phyloP scores from a whole-genome alignment of 2,329 filamentous ascomycete species.

The Coleophoma crateriformis region DNA sequence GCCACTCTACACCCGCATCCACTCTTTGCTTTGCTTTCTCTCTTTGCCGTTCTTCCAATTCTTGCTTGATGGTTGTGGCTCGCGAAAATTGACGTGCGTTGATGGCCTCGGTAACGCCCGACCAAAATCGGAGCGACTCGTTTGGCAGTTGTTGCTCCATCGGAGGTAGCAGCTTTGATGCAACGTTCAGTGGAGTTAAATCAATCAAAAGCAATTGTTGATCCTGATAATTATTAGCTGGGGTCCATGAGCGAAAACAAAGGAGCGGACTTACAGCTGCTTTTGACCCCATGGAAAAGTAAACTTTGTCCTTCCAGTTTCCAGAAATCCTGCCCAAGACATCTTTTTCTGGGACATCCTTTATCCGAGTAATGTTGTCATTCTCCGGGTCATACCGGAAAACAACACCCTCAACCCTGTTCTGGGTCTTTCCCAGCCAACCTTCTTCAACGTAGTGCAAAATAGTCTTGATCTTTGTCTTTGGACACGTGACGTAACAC shows the following conservation, averaged over 20 bases:
- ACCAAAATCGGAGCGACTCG: conserved; percentile 86
- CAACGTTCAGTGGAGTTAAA: conserved; percentile 74
- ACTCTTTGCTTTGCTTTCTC: conserved; percentile 79
- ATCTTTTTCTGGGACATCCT: conserved; percentile 81
- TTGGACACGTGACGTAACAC: conserved; percentile 83
- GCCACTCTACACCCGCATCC: conserved; percentile 62
- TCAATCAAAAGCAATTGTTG: conserved; percentile 74
- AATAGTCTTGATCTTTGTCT: conserved; percentile 87
- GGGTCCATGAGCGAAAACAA: background rate
- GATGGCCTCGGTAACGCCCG: conserved; percentile 82
- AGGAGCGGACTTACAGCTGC: conserved; percentile 46
- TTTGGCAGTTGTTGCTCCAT: conserved; percentile 75
- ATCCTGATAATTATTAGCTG: conserved; percentile 34
- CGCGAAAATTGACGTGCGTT: conserved; percentile 73
- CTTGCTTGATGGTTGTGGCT: conserved; percentile 82
- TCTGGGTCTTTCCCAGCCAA: conserved; percentile 87
- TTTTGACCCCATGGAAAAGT: conserved; percentile 55
- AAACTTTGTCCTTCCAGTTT: conserved; percentile 72
- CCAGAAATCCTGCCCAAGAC: conserved; percentile 78
- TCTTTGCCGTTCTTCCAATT: conserved; percentile 86
- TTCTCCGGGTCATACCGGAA: conserved; percentile 88
- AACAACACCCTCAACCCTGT: conserved; percentile 84
- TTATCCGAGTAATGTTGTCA: conserved; percentile 72
- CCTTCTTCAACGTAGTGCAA: conserved; percentile 91
- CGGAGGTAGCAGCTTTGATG: conserved; percentile 75